Percentiles rank a stretch among this genome's conserved stretches.
These are phyloP conservation scores for Ceratocystis lukuohia DNA, from an alignment of 2,329 filamentous ascomycete species.

Conservation along the genomic window DNA sequence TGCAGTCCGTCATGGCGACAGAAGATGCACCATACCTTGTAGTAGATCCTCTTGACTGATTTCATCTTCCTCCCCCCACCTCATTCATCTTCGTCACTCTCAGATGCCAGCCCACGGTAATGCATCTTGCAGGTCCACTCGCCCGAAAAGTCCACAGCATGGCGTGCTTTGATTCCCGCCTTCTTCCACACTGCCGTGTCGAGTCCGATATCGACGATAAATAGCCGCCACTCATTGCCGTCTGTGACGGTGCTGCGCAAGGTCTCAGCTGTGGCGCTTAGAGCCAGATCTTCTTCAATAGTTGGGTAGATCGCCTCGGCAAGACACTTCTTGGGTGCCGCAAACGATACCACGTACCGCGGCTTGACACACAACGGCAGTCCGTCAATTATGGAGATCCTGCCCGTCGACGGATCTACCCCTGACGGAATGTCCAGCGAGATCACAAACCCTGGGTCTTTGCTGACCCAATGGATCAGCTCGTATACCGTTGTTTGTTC, in stretches of 20 bases:
- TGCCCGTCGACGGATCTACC: constrained; percentile 64
- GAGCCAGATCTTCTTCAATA: constrained; percentile 19
- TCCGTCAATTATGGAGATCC: constrained; percentile 54
- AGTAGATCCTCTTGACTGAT: too few relatives aligned
- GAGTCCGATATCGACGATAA: constrained; percentile 77
- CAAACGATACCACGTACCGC: constrained; percentile 71
- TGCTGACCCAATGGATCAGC: constrained; percentile 87
- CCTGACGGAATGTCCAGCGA: constrained; percentile 88
- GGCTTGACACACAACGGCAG: constrained; percentile 67
- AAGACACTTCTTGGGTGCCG: constrained; percentile 73
- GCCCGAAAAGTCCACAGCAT: constrained; percentile 77
- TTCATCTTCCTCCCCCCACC: neutral
- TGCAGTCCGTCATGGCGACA: too few relatives aligned
- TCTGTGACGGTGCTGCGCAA: constrained; percentile 25
- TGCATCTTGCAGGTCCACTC: constrained; percentile 69
- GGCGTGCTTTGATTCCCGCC: constrained; percentile 64
- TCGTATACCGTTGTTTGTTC: constrained; percentile 77
- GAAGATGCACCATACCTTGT: too few relatives aligned
- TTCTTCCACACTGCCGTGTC: constrained; percentile 73
- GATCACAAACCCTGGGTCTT: constrained; percentile 67
- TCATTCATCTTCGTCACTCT: constrained; percentile 9
- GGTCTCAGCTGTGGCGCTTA: constrained; percentile 21
- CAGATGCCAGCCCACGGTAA: constrained; percentile 31
- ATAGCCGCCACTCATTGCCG: constrained; percentile 61
- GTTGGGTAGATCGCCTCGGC: constrained; percentile 53